Evolutionary conservation across 2,329 filamentous ascomycete species (phyloP), one percentile per base, ranked within the genome.

Genomic region (Aspergillus tubingensis): DNA sequence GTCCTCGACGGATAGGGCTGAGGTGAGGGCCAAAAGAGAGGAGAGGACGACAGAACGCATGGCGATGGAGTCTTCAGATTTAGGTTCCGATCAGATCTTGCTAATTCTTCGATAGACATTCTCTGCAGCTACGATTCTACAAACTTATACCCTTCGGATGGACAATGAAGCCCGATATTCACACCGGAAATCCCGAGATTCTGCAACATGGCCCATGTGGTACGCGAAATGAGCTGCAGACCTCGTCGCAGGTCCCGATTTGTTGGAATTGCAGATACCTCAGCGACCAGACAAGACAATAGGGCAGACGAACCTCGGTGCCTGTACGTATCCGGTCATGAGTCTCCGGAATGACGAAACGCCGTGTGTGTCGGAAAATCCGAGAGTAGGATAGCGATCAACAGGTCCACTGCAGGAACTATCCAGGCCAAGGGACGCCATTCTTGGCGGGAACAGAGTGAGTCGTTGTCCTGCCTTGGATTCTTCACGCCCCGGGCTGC

Each of bases 1-100:
- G 25, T 67, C 65, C 21, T 65, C 58, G 8, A 68, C 39, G 15
- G 62, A 57, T 23, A 57, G 54, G 23, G 41, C 19, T 17, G 54
- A 41, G 27, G 48, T 27, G 39, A 62, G 60, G 11, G 53, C 52
- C 13, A 62, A 53, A 23, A 53, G 54, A 8, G 50, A 50, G 27
- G 57, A 52, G 27, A 62, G 38, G 10, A 60, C 38, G 30, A 64
- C 21, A 36, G 52, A 49, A n/a, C 23, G 44, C 44, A 49, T 49
- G 44, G 8, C 4, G 44, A 49, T 49, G 44, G 27, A 30, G 27
- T 0, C 41, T 44, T 44, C 7, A 48, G 44, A 49, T 49, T 15
- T 1, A 30, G 44, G 11, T 49, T 23, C 13, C 15, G 21, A 27
- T 25, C 15, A 49, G 44, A 49, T 49, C 21, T 30, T 49, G 44